Conservation (phyloP, 208 protist species). For the Leishmania lainsoni region DNA sequence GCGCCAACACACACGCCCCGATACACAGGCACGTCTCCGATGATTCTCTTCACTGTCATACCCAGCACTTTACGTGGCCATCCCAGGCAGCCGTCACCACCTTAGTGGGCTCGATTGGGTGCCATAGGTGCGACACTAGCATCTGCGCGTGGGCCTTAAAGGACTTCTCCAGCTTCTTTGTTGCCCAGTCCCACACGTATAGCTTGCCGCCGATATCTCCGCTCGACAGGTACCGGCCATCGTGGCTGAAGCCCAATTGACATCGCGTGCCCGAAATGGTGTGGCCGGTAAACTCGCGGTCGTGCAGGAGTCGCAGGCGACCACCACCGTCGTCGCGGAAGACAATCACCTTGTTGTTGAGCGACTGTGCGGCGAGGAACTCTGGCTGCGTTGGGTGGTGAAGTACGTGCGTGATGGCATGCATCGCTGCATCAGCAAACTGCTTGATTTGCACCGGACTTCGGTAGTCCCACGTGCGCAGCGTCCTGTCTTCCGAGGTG, state of each 20-base stretch:
- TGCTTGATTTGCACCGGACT: conserved; percentile 97
- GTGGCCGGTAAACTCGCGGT: conserved; percentile 94
- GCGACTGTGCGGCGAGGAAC: conserved; percentile 92
- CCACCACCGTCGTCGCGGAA: conserved; percentile 84
- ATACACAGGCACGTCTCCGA: background rate
- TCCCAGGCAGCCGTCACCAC: conserved; percentile 95
- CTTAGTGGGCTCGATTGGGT: conserved; percentile 91
- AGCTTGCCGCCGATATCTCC: conserved; percentile 93
- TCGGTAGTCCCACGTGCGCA: conserved; percentile 97
- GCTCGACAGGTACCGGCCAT: conserved; percentile 90
- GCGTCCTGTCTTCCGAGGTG: conserved; percentile 95
- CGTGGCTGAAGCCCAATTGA: conserved; percentile 91
- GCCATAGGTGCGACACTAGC: conserved; percentile 92
- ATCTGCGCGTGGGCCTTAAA: conserved; percentile 87
- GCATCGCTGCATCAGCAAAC: conserved; percentile 95
- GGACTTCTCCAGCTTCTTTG: conserved; percentile 75
- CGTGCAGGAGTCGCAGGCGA: conserved; percentile 79
- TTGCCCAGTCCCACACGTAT: conserved; percentile 95
- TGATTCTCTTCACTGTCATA: conserved; percentile 30
- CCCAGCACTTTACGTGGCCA: conserved; percentile 92
- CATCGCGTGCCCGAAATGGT: conserved; percentile 94
- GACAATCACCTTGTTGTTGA: conserved; percentile 96
- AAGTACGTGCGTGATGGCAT: conserved; percentile 88
- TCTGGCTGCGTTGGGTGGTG: conserved; percentile 90
- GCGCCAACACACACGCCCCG: background rate